Conservation (phyloP, 73 alveolate species). For the Uronychia setigera region DNA sequence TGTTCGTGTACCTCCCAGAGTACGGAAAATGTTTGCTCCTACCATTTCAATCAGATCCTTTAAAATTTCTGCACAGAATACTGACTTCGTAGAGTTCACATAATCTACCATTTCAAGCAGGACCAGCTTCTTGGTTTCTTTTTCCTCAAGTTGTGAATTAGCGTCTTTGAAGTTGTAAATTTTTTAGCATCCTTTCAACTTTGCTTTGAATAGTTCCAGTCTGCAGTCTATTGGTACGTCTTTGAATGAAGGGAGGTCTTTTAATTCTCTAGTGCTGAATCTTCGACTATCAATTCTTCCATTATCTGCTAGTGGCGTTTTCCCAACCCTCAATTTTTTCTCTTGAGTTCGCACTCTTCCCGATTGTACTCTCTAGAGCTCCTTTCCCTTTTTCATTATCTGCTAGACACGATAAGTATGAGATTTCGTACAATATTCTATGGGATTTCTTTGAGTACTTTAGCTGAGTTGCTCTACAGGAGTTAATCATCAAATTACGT, state of each 20-base stretch:
- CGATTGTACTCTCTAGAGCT: not conserved
- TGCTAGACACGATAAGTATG: not conserved
- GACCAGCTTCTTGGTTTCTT: slow-evolving; percentile 42
- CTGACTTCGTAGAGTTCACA: slow-evolving; percentile 14
- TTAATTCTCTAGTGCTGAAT: not conserved
- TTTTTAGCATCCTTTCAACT: slow-evolving; percentile 28
- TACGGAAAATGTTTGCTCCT: slow-evolving; percentile 70
- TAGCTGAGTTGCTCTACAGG: not conserved
- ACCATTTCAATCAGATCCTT: slow-evolving; percentile 36
- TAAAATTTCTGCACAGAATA: slow-evolving; percentile 22
- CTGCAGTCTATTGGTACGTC: not conserved
- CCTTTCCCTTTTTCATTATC: not conserved
- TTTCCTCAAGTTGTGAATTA: slow-evolving; percentile 37
- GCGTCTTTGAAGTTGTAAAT: slow-evolving; percentile 45
- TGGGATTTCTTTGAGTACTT: slow-evolving; percentile 9
- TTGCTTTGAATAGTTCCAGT: slow-evolving; percentile 28
- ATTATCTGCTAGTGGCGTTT: not conserved
- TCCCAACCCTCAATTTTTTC: not conserved
- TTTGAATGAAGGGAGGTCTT: slow-evolving; percentile 4
- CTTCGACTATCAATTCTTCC: not conserved
- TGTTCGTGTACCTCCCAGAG: slow-evolving; percentile 34
- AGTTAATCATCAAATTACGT: no score
- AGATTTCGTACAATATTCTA: not conserved
- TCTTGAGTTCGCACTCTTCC: slow-evolving; percentile 5
- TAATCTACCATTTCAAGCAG: slow-evolving; percentile 53